Evolutionary conservation across 2,329 filamentous ascomycete species (phyloP).

Genomic region (Penicillium sp.): DNA sequence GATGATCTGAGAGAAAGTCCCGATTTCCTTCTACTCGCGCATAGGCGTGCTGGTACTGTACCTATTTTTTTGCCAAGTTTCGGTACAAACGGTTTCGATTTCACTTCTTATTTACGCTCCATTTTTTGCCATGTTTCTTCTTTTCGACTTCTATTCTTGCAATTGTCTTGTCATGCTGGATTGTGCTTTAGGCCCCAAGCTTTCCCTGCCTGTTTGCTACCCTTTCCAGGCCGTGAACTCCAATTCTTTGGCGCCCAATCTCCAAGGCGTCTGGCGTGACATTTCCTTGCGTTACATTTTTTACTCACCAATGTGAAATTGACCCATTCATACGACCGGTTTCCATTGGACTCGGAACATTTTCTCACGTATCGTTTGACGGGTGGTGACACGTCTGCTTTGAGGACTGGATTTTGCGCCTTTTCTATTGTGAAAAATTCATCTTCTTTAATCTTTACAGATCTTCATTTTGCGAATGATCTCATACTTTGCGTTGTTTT

Average conservation of each 20-base stretch:
- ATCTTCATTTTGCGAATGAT: slow-evolving; percentile 1
- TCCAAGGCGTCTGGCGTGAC: not conserved
- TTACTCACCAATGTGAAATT: slow-evolving; percentile 14
- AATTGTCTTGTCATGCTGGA: slow-evolving; percentile 3
- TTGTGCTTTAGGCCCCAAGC: not conserved
- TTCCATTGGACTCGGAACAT: slow-evolving; percentile 5
- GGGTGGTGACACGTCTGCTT: slow-evolving; percentile 6
- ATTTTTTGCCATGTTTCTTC: slow-evolving; percentile 18
- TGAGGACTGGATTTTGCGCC: not conserved
- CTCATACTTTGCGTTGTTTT: not conserved
- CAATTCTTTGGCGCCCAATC: not conserved
- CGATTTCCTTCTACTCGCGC: slow-evolving; percentile 21
- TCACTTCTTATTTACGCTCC: slow-evolving; percentile 18
- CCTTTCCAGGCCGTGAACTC: not conserved
- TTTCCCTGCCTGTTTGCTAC: not conserved
- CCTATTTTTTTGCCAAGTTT: slow-evolving; percentile 20
- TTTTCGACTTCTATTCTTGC: slow-evolving; percentile 14
- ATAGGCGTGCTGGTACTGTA: slow-evolving; percentile 29
- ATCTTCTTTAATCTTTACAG: not conserved
- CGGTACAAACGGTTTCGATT: slow-evolving; percentile 17
- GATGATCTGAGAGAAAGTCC: slow-evolving; percentile 16
- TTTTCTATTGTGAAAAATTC: not conserved
- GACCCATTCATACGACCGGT: slow-evolving; percentile 8
- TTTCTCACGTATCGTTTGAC: slow-evolving; percentile 11
- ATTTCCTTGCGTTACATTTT: slow-evolving; percentile 9